Evolutionary conservation across 257 asterid species (phyloP), one percentile per base, ranked within the genome.

Genomic region (Forsythia viridissima): DNA sequence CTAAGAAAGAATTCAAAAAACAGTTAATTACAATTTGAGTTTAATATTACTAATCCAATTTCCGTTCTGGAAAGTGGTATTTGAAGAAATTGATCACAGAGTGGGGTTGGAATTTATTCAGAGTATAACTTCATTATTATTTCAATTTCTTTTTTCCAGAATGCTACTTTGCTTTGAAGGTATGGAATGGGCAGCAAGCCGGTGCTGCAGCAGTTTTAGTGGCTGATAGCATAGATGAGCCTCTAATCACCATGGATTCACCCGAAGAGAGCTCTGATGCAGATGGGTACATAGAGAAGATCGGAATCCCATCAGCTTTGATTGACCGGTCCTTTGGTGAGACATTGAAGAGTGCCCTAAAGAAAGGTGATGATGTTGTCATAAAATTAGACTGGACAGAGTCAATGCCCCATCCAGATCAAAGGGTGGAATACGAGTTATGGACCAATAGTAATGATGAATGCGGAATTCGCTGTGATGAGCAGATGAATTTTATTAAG

Each of bases 381-480:
- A 61, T 93, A 7, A 94, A 90, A 48, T 84, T 94, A 39, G 98
- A 94, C 84, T 94, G 98, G 98, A 76, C 91, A 1, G 98, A 94
- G 71, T 94, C 98, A 1, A 84, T 94, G 93, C 98, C 97, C 11
- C 94, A 93, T 16, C 97, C 98, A 2, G 98, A 93, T 71, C 86
- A 90, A 42, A 82, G 94, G 79, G 98, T 93, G 2, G 98, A 93
- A 76, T 93, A 92, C 41, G 96, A 93, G 80, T 78, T 93, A 2
- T 93, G 98, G 98, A 92, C 98, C 3, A 93, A 92, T 5, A 89
- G 98, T 84, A 93, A 93, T 21, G 98, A 93, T 84, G 98, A 93
- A 84, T 93, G 98, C 21, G 98, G 98, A 6, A 52, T 80, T 42
- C 94, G 98, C 3, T 93, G 98, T 70, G 97, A 92, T 24, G 97